Base-by-base conservation (phyloP, 2,329 filamentous ascomycete species). In the Biscogniauxia sp. region DNA sequence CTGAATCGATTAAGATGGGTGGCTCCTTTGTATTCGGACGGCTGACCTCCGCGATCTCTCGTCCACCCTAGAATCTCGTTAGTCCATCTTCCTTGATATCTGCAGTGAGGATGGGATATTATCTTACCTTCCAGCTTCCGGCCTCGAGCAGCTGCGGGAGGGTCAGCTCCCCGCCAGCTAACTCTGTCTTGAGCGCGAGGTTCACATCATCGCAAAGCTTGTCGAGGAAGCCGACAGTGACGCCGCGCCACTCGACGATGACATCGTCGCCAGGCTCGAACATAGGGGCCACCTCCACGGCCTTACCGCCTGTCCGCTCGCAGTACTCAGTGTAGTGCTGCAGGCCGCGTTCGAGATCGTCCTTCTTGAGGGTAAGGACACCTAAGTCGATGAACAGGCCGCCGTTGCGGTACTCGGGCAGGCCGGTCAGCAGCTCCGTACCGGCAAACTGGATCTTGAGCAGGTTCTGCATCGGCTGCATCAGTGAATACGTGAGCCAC, bases 11-110 rank as follows among this genome's bases (percentile, higher is more conserved):
- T 78, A 97, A 88, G 72, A 99, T 98, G 4, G 95, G 95, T 32
- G 94, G 92, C 74, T 96, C 92, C 78, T 95, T 97, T 56, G 95
- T 98, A 72, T 97, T 98, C 20, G 95, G 95, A 68, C 95, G 85
- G 68, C 92, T 94, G 66, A 97, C 92, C 79, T 97, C 94, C 64
- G 95, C 95, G 74, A 98, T 90, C 78, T 98, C 95, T 72, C 95
- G 88, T 61, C 95, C 95, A 69, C 94, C 94, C 93, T 85, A 61
- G 20, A 19, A 25, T 37, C 49, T 49, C 20, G 73, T 71, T 71
- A 72, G 56, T 37, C 49, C 66, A 61, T 50, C 9, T 3, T 20
- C 28, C 28, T 20, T 6, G 20, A n/a, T 11, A n/a, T 8, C 20
- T 20, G 1, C 9, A 9, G 28, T 32, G 7, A 7, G 28, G 28